Evolutionary conservation across 139 green algal genomes (phyloP), one percentile per base, ranked within the genome.

Genomic region (Chlamydomonas asymmetrica): DNA sequence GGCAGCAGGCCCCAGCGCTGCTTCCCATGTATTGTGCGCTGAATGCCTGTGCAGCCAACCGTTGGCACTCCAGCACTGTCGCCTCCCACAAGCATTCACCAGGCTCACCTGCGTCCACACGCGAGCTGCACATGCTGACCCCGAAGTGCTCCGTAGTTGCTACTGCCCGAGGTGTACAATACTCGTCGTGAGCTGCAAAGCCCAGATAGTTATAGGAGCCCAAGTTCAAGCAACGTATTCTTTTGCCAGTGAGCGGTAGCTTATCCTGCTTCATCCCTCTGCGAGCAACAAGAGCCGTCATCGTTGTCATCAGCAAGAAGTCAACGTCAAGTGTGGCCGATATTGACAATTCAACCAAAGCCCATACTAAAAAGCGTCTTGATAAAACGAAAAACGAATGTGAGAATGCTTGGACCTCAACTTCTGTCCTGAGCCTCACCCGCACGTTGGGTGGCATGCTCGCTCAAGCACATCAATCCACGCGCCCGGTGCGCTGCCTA

Each of bases 151-250:
- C 48, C 61, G 98, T 57, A 0, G 87, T 88, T 0, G 91, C 65
- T 45, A 93, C 63, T 7, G 97, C 96, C 0, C 88, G 75, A 0
- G 92, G 93, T 0, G 97, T 99, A 89, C 97, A 99, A 85, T 97
- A 98, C 34, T 81, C 65, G 75, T 99, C 96, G 4, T 82, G 68
- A 29, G 89, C 90, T 20, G 93, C 97, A 88, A 99, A 99, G 39
- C 97, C 97, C 27, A 99, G 88, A 78, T 99, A 99, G 86, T 99
- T 99, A 81, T 99, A 99, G 6, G 88, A 97, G 6, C 93, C 92
- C 45, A 99, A 85, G 84, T 99, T 99, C 8, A 99, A 85, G 85
- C 93, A 98, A 25, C 70, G 66, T 43, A 59, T 65, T 0, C 50
- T 84, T 8, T 66, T 67, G 9, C 91, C 92, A 0, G 87, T 95